Base-by-base conservation (phyloP, 495 filamentous ascomycete species). In the Penicillium simplicissimum region DNA sequence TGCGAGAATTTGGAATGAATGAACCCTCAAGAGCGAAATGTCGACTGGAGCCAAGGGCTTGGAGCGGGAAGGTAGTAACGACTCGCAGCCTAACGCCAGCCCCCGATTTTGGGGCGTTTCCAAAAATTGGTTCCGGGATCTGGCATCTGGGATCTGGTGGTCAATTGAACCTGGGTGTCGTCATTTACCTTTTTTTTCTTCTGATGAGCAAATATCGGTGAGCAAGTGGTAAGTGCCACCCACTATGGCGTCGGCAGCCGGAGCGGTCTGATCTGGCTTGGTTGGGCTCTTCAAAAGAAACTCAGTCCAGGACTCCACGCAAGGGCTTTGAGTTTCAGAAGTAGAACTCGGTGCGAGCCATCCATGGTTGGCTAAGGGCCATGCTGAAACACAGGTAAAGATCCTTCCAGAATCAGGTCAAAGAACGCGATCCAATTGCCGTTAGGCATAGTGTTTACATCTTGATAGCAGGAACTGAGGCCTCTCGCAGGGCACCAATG, bases 251-350 rank as follows among this genome's bases (percentile, higher is more conserved):
- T 49, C 43, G 8, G 19, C 43, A 13, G 28, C 28, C 2, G 28
- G 13, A 31, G 45, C 25, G 45, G 45, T 49, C 45, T 49, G 45
- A n/a, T 49, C 23, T 49, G 23, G 28, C 28, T 31, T 31, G 23
- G 11, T 31, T 31, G 45, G 42, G 42, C 45, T 49, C 45, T n/a
- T 49, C 45, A 49, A 49, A 49, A 49, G 45, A 49, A 49, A 49
- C 21, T 49, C 23, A 31, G 28, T 7, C 28, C 28, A 3, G 28
- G 23, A 23, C 45, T 28, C 23, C 23, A 49, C 10, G 45, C 45
- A 49, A 49, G 45, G 45, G 45, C 23, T 31, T 49, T 25, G 23
- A n/a, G 45, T 25, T 28, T 13, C 19, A 19, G 45, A 31, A 14
- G 15, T 3, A 9, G 7, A 49, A 31, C 42, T 23, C 8, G 11